These are phyloP conservation scores for Bjerkandera adusta DNA, from an alignment of 1,284 basidiomycete genomes.

Conservation along the genomic window DNA sequence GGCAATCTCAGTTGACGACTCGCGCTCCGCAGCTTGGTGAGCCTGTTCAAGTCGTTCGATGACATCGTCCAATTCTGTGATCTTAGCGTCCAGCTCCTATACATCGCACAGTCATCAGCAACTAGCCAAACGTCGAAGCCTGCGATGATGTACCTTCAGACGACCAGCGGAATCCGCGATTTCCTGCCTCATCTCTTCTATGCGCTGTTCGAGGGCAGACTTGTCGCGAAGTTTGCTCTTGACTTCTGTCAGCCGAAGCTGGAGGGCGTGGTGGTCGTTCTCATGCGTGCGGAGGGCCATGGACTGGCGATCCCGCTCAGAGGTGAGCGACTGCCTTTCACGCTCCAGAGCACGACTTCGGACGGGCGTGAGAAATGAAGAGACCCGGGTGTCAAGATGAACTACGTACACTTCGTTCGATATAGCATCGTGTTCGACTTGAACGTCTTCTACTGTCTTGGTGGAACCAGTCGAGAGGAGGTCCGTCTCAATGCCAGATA, in stretches of 20 bases:
- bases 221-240: conserved; percentile 64
- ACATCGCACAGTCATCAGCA: conserved; percentile 7
- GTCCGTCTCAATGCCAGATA: conserved; percentile 65
- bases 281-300: conserved; percentile 55
- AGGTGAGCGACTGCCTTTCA: conserved; percentile 57
- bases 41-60: conserved; percentile 68
- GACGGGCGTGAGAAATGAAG: not conserved
- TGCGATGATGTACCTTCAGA: conserved; percentile 24
- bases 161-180: conserved; percentile 34
- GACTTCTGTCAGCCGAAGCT: conserved; percentile 62
- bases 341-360: conserved; percentile 70
- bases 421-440: conserved; percentile 68
- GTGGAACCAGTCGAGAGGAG: conserved; percentile 71
- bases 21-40: conserved; percentile 51
- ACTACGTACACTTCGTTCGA: conserved; percentile 62
- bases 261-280: conserved; percentile 57
- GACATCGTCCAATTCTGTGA: conserved; percentile 63
- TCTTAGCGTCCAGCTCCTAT: conserved; percentile 67
- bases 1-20: conserved; percentile 47
- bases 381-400: conserved; percentile 2
- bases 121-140: conserved; percentile 7
- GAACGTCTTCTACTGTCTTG: conserved; percentile 84
- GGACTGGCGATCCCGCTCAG: conserved; percentile 69
- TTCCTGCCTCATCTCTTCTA: conserved; percentile 63
- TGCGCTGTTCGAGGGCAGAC: conserved; percentile 55